Percentiles rank a stretch among this genome's conserved stretches.
These are phyloP conservation scores for Davidsoniella virescens DNA, from an alignment of 2,329 filamentous ascomycete species.

Conservation along the genomic window DNA sequence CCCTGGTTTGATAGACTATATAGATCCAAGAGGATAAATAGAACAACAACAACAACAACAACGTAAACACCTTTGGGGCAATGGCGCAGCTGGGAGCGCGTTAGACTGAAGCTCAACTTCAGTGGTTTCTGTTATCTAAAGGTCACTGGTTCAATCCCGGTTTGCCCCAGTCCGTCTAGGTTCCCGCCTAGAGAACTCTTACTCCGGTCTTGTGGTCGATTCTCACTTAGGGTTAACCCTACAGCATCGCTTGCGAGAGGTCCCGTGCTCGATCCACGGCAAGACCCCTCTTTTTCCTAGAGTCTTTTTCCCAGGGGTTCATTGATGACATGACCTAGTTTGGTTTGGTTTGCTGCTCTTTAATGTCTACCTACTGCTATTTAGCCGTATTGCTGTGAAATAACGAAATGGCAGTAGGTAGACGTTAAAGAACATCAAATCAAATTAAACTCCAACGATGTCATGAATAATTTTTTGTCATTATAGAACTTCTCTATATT, in stretches of 20 bases:
- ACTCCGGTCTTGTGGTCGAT: constrained; percentile 51
- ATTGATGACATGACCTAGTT: not conserved
- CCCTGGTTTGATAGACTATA: too few relatives aligned
- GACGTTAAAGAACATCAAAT: too few relatives aligned
- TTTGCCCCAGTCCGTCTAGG: too few relatives aligned
- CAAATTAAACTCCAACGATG: too few relatives aligned
- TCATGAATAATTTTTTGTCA: too few relatives aligned
- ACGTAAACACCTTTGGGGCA: not conserved
- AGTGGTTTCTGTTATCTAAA: constrained; percentile 10
- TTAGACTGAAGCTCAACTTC: not conserved
- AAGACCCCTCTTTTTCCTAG: too few relatives aligned
- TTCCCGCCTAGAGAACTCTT: not conserved
- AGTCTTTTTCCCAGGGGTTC: constrained; percentile 4
- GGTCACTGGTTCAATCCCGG: constrained; percentile 7
- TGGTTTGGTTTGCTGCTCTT: not conserved
- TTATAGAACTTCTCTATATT: too few relatives aligned
- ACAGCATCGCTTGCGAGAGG: constrained; percentile 16
- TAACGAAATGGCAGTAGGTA: too few relatives aligned
- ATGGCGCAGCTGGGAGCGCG: constrained; percentile 6
- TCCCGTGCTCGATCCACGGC: constrained; percentile 10
- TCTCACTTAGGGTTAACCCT: constrained; percentile 47
- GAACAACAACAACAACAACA: too few relatives aligned
- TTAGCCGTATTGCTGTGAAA: too few relatives aligned
- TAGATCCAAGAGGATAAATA: too few relatives aligned
- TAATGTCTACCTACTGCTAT: not conserved